Evolutionary conservation across 2,329 filamentous ascomycete genomes (phyloP).

Genomic region (Beauveria sp.): DNA sequence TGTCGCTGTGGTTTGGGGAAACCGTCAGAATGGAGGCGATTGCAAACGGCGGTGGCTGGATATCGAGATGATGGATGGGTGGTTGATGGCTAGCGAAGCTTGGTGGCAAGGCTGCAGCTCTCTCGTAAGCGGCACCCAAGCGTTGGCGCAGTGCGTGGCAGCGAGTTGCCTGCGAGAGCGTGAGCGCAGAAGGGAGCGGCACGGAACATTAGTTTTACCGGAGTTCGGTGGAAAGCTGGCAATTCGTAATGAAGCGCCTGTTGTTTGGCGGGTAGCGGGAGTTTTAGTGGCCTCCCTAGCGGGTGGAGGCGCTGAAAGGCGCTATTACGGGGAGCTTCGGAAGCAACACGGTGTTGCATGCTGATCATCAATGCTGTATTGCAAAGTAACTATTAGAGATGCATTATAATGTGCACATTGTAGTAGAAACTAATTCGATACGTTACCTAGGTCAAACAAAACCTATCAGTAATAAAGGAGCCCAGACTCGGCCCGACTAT

Average conservation of each 20-base stretch:
- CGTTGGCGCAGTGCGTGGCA: conserved; percentile 9
- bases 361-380: neutral
- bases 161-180: conserved; percentile 8
- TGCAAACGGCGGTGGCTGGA: conserved; percentile 9
- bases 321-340: neutral
- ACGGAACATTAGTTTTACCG: conserved; percentile 16
- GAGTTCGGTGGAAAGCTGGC: conserved; percentile 4
- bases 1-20: neutral
- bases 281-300: neutral
- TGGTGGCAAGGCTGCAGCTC: conserved; percentile 18
- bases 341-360: neutral
- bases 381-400: neutral
- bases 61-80: conserved; percentile 7
- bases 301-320: neutral
- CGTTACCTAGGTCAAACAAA: no score
- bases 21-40: neutral
- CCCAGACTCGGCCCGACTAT: neutral
- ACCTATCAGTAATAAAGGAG: no score
- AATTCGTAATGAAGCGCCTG: neutral
- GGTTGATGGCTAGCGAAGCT: conserved; percentile 15
- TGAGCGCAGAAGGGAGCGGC: neutral
- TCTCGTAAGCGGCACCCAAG: conserved; percentile 18
- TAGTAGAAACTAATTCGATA: no score
- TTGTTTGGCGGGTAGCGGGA: neutral
- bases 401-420: neutral